phyloP scores from a whole-genome alignment of 2,329 filamentous ascomycete species.

The Venturia carpophila region DNA sequence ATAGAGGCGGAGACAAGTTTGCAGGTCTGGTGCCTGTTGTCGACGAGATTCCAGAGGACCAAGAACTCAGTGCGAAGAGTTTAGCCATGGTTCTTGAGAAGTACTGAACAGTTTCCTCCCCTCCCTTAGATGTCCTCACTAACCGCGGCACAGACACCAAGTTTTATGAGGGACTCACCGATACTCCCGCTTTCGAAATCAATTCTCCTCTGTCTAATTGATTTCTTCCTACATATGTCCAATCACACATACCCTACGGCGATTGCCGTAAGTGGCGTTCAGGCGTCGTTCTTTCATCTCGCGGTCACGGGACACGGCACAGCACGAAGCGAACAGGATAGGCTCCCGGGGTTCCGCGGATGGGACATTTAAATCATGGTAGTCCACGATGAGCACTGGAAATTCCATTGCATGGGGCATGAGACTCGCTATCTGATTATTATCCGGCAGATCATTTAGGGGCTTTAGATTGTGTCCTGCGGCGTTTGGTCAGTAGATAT shows the following conservation, averaged over 20 bases:
- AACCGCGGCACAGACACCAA: neutral
- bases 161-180: neutral
- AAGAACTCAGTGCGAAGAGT: constrained; percentile 43
- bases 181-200: neutral
- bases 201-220: neutral
- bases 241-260: neutral
- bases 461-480: neutral
- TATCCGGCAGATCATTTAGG: neutral
- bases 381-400: neutral
- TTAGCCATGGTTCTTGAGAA: constrained; percentile 37
- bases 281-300: neutral
- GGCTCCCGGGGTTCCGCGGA: neutral
- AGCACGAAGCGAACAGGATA: neutral
- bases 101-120: neutral
- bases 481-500: neutral
- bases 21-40: constrained; percentile 82
- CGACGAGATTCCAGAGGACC: constrained; percentile 66
- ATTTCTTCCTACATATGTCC: neutral
- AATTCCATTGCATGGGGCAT: no score
- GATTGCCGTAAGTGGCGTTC: neutral
- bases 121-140: neutral
- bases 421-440: neutral
- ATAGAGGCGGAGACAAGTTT: constrained; percentile 83
- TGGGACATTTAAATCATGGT: neutral
- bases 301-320: neutral